Evolutionary conservation across 768 basidiomycete species (phyloP).

Genomic region (Podaxis carcinomalis): DNA sequence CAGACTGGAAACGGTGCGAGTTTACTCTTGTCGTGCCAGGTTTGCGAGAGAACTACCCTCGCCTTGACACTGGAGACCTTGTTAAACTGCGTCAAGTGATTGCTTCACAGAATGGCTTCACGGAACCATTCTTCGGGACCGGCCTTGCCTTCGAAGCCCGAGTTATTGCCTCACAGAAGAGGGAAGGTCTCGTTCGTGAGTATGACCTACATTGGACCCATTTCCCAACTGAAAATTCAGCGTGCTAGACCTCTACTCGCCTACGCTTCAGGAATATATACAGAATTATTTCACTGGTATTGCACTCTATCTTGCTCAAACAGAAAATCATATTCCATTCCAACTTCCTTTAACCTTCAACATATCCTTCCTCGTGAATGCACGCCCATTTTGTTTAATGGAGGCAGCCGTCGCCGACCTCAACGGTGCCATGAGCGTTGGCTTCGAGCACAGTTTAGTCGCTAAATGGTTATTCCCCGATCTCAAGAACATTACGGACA

Average conservation of each 20-base stretch:
- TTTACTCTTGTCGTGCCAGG: slow-evolving; percentile 4
- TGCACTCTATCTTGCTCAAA: slow-evolving; percentile 34
- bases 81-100: slow-evolving; percentile 32
- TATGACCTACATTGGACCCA: slow-evolving; percentile 11
- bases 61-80: slow-evolving; percentile 33
- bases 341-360: slow-evolving; percentile 39
- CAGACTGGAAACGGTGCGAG: not conserved
- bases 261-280: slow-evolving; percentile 36
- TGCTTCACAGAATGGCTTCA: slow-evolving; percentile 7
- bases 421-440: not conserved
- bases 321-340: slow-evolving; percentile 33
- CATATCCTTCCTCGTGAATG: slow-evolving; percentile 43
- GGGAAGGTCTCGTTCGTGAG: slow-evolving; percentile 45
- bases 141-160: slow-evolving; percentile 42
- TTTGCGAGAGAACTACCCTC: slow-evolving; percentile 24
- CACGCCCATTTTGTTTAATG: slow-evolving; percentile 38
- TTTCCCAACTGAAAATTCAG: not conserved
- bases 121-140: slow-evolving; percentile 21
- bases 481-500: slow-evolving; percentile 22
- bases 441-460: slow-evolving; percentile 23
- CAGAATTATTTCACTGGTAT: slow-evolving; percentile 31
- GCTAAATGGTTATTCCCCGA: slow-evolving; percentile 45
- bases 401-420: slow-evolving; percentile 29
- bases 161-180: slow-evolving; percentile 36
- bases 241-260: slow-evolving; percentile 33